Base-by-base conservation (phyloP, 352 stramenopile genomes). In the Phytophthora chlamydospora region DNA sequence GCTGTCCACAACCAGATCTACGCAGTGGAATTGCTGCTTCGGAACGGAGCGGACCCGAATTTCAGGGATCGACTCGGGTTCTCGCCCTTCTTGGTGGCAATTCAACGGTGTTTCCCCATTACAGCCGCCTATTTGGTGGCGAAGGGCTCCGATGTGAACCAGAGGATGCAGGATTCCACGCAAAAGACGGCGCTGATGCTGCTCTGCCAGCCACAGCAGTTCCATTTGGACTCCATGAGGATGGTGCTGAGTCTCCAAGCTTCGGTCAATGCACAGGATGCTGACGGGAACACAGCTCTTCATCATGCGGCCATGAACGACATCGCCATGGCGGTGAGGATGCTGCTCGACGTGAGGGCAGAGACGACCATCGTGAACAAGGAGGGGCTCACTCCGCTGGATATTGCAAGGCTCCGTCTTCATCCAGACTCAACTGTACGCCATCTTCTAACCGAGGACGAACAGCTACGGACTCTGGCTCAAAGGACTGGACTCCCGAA, bases 1-100 rank as follows among this genome's bases (percentile, higher is more conserved):
- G 71, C 77, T 47, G 81, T 66, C 43, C 61, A 87, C 61, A 91
- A 93, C 68, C 82, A 91, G 61, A 90, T 93, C 46, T 93, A 93
- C 55, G 79, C 80, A 0, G 79, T 93, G 4, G 85, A 90, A 55
- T 47, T 93, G 42, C 66, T 93, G 16, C 64, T 91, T 43, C 78
- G 80, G 6, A 54, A 88, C 17, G 78, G 80, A 36, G 85, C 82
- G 13, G 71, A 91, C 44, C 63, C 79, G 6, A 67, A 47, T 12
- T 79, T 90, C 64, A 62, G 58, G 29, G 80, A 93, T 62, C 53
- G 14, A n/a, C 46, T 59, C 11, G 83, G 85, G 0, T 85, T 86
- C 51, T 79, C 75, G 50, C 67, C 82, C 14, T 91, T 91, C 62
- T 67, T 93, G 24, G 54, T 88, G 29, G 76, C 80, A 24, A 86